phyloP scores from a whole-genome alignment of 768 basidiomycete genomes.

The Termitomyces eurrhizus region DNA sequence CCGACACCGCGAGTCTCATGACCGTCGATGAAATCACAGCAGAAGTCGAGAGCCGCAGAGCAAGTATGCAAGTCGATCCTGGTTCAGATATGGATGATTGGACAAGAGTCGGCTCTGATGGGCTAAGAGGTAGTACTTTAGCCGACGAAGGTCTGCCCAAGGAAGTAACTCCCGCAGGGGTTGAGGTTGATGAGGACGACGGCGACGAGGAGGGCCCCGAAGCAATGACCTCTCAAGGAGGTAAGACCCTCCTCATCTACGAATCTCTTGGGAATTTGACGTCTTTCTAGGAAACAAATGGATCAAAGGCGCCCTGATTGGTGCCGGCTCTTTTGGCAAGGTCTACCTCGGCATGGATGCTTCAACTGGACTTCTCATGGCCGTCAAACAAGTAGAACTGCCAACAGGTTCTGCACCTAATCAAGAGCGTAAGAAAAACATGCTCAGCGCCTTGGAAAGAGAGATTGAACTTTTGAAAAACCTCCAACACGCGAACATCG shows the following conservation, averaged over 20 bases:
- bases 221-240: conserved; percentile 48
- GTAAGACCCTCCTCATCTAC: conserved; percentile 26
- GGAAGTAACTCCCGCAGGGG: conserved; percentile 43
- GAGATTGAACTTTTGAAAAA: conserved; percentile 94
- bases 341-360: conserved; percentile 97
- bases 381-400: conserved; percentile 95
- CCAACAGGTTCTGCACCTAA: conserved; percentile 80
- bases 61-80: conserved; percentile 42
- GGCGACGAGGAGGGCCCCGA: conserved; percentile 44
- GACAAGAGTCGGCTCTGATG: conserved; percentile 63
- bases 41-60: conserved; percentile 76
- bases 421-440: conserved; percentile 89
- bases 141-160: conserved; percentile 39
- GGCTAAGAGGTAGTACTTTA: conserved; percentile 31
- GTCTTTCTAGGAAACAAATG: conserved; percentile 73
- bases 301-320: conserved; percentile 96
- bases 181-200: conserved; percentile 43
- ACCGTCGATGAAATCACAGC: conserved; percentile 99
- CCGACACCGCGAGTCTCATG: conserved; percentile 87
- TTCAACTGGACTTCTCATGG: conserved; percentile 86
- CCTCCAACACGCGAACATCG: conserved; percentile 92
- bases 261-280: background rate
- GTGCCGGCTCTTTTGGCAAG: conserved; percentile 92
- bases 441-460: conserved; percentile 87
- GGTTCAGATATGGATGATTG: conserved; percentile 61